A percentile compares a stretch with the other conserved stretches of the same genome.
phyloP scores from a whole-genome alignment of 2,329 filamentous ascomycete species.

The Penicillium frequentans region DNA sequence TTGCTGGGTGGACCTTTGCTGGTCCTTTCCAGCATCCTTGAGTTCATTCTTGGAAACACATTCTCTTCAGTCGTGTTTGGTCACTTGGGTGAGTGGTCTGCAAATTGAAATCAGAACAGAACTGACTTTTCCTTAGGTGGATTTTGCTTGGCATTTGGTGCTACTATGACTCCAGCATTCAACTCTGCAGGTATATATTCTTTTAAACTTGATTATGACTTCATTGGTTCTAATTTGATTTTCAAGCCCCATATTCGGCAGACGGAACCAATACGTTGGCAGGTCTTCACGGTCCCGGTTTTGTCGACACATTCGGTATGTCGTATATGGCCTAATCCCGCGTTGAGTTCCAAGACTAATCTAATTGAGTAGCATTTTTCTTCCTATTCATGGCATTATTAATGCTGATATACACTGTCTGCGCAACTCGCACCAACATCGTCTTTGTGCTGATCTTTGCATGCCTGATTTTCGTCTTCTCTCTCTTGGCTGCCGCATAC shows the following conservation, averaged over 20 bases:
- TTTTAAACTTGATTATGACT: constrained; percentile 31
- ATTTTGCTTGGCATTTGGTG: constrained; percentile 60
- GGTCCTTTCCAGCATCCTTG: constrained; percentile 54
- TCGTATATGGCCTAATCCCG: background rate
- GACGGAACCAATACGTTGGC: constrained; percentile 24
- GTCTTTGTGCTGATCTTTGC: constrained; percentile 70
- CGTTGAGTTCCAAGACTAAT: background rate
- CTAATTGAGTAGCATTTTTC: constrained; percentile 52
- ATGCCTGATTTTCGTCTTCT: constrained; percentile 60
- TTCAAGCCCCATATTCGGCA: constrained; percentile 26
- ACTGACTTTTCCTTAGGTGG: constrained; percentile 24
- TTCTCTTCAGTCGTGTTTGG: constrained; percentile 61
- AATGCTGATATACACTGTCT: constrained; percentile 66
- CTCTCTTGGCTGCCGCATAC: constrained; percentile 60
- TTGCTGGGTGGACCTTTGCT: constrained; percentile 58
- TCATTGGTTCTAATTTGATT: background rate
- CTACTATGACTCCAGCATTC: constrained; percentile 55
- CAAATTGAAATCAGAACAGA: background rate
- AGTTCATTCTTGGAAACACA: constrained; percentile 60
- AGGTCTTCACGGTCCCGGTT: constrained; percentile 13
- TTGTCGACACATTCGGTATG: constrained; percentile 27
- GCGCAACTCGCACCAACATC: constrained; percentile 69
- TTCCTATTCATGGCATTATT: constrained; percentile 67
- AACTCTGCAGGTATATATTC: constrained; percentile 45
- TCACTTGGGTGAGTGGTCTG: constrained; percentile 44